Evolutionary conservation across 768 basidiomycete species (phyloP), one percentile per base, ranked within the genome.

Genomic region (Pleurotus cornucopiae): DNA sequence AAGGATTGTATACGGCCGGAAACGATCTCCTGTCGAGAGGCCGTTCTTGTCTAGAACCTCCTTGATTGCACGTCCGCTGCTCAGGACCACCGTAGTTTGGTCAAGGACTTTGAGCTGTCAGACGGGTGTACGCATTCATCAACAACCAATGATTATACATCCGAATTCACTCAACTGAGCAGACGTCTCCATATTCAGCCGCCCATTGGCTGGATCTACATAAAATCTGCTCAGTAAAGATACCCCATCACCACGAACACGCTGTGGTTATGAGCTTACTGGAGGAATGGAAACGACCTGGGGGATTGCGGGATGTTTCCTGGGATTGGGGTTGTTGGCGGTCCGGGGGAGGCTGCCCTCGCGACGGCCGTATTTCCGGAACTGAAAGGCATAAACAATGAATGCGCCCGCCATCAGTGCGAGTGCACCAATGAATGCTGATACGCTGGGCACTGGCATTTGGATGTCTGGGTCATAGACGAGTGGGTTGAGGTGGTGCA

Each of bases 31-130:
- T 9, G 66, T 67, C 4, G 58, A 54, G 34, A 55, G 57, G 23
- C 60, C 56, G 14, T 62, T 58, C 58, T 66, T 66, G 45, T 71
- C 70, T 58, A 71, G 46, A 12, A 71, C 44, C 23, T 69, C 68
- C 47, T 60, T 63, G 20, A 67, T 63, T 7, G 59, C 57, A 5
- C 57, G 25, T 0, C 59, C 52, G 51, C 60, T 60, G 6, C 63
- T 58, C 26, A 71, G 47, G 13, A 71, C 62, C 34, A 70, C 55
- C 13, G 59, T 59, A 12, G 62, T 64, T 5, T 51, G 58, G 21
- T 63, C 41, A 9, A 59, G 61, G 14, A 67, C 48, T 39, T 64
- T 69, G 23, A 69, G 54, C 65, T 67, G 48, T 21, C 21, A 20
- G 20, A 20, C 20, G 20, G 20, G 20, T 1, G 20, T 20, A 20